phyloP scores from a whole-genome alignment of 768 basidiomycete genomes.

The Lentinus tigrinus region DNA sequence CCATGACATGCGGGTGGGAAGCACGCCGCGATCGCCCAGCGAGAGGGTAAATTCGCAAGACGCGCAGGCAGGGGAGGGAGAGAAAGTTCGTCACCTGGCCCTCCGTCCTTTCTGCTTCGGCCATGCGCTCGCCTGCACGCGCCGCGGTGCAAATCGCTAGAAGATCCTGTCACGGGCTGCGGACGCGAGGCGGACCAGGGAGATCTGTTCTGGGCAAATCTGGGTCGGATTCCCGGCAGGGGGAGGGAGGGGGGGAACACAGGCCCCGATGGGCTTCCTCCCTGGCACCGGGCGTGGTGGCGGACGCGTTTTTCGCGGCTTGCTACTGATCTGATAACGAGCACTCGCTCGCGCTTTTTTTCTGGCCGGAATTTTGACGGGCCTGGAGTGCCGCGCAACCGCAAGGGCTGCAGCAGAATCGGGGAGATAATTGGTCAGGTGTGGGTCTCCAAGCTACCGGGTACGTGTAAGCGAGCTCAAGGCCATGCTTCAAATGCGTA shows the following conservation, averaged over 20 bases:
- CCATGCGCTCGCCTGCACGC: slow-evolving; percentile 2
- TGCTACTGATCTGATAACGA: slow-evolving; percentile 14
- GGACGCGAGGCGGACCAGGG: slow-evolving; percentile 2
- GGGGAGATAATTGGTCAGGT: slow-evolving; percentile 8
- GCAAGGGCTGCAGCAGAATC: slow-evolving; percentile 1
- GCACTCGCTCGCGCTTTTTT: neutral
- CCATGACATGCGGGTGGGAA: neutral
- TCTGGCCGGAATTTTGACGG: slow-evolving; percentile 10
- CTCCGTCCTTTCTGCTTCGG: neutral
- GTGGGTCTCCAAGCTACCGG: slow-evolving; percentile 2
- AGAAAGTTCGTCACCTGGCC: slow-evolving; percentile 8
- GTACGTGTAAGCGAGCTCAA: slow-evolving; percentile 2
- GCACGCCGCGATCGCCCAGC: neutral
- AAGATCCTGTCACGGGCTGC: slow-evolving; percentile 7
- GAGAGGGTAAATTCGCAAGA: no score
- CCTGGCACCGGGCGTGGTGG: slow-evolving; percentile 6
- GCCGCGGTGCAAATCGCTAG: slow-evolving; percentile 12
- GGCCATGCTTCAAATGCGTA: neutral
- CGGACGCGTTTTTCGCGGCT: slow-evolving; percentile 1
- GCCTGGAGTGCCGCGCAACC: neutral
- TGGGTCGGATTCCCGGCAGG: slow-evolving; percentile 1
- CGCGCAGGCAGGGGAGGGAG: neutral
- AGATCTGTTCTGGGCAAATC: slow-evolving; percentile 10
- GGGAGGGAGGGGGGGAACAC: neutral
- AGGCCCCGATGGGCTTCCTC: neutral